Evolutionary conservation across 345 rosid species (phyloP), one percentile per base, ranked within the genome.

Genomic region (Hypericum perforatum): DNA sequence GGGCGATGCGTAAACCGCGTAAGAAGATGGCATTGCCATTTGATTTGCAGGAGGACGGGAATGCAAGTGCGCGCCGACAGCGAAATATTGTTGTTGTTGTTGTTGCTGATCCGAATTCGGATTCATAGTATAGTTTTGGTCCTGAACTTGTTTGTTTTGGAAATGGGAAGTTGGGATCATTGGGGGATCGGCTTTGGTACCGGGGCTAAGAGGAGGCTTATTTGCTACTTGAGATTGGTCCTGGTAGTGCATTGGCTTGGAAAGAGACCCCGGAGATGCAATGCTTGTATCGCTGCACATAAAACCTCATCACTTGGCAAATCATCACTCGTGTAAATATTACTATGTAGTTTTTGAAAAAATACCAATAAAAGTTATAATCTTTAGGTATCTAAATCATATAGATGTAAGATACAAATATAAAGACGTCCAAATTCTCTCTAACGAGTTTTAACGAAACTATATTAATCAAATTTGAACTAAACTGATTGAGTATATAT

Each of bases 201-300:
- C 63, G 1, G 79, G 74, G 61, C 50, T 60, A 22, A 38, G 36
- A 7, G 77, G 68, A n/a, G 56, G 55, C 46, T 59, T 70, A 57
- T 9, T 15, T 37, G 62, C 49, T 45, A 45, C 42, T 44, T 63
- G 67, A 51, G 32, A 22, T 57, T 77, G 94, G 12, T 83, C 92
- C 64, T 85, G 90, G 59, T 66, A 70, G 58, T 59, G 57, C 62
- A 68, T 45, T 0, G 81, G 63, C 70, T 77, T 84, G 7, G 85
- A 68, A 40, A 78, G 39, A 49, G 94, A 82, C 68, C 58, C 70
- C 52, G 82, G 75, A 37, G 95, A 84, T 12, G 81, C 76, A 57
- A 75, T 65, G 63, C 86, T 90, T 22, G 74, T 71, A 36, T 84
- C 88, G 51, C 90, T 80, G 84, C 52, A n/a, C n/a, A n/a, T n/a